Base-by-base conservation (phyloP, 2,329 filamentous ascomycete genomes). In the Metarhizium anisopliae region DNA sequence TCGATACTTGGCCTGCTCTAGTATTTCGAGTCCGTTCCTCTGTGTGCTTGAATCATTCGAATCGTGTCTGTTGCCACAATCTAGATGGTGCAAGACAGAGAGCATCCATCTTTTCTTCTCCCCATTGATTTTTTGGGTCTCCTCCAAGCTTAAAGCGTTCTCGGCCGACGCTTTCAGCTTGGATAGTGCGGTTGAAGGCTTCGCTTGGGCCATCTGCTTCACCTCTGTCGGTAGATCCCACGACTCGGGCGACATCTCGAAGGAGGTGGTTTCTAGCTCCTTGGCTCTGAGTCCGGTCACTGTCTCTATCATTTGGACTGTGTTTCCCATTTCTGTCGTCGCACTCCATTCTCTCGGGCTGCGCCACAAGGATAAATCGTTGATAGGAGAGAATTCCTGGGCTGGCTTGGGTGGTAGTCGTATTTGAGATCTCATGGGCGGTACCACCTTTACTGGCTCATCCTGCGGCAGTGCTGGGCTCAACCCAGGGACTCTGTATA, bases 61-160 rank as follows among this genome's bases (percentile, higher is more conserved):
- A 11, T 54, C 51, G 11, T n/a, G 42, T 18, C 54, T 47, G 25
- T 38, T 13, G 5, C 47, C 36, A 36, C 74, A 72, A 42, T 73
- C 75, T 62, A 75, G 72, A 59, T 71, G 72, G 58, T 77, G 74
- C 53, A 87, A 68, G 1, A 76, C 76, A 32, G 78, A 83, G 38
- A 85, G 71, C 71, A 90, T 78, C 82, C 82, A 85, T 29, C 59
- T 59, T 43, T 55, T 57, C 11, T 57, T 57, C 32, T 63, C 55
- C 11, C 53, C 49, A 11, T 45, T 79, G 69, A 59, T 52, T 40
- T 49, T 35, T 8, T 29, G 18, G 11, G 50, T 45, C n/a, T 55
- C 47, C 5, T 57, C 56, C 1, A 50, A n/a, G 8, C 30, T 47
- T 18, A 50, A 13, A 13, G 10, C 35, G 18, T 45, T 30, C 11